Evolutionary conservation across 169 alveolate species (phyloP).

Genomic region (Plasmodium blacklocki): DNA sequence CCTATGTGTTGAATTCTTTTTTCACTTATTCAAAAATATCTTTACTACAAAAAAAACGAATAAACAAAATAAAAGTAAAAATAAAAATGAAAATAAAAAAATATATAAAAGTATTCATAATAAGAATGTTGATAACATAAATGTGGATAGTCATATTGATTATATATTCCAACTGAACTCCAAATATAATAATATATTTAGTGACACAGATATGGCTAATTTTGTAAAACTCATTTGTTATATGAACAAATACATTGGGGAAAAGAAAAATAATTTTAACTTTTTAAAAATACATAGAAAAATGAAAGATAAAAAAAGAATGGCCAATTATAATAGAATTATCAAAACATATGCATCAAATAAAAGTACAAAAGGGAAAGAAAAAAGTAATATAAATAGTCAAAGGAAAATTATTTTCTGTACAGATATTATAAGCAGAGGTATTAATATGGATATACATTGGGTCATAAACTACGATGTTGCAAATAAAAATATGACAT

Average conservation of each 20-base stretch:
- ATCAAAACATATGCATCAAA: neutral
- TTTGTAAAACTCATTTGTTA: slow-evolving; percentile 48
- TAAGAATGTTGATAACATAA: too few species aligned
- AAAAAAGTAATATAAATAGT: slow-evolving; percentile 1
- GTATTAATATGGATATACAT: slow-evolving; percentile 51
- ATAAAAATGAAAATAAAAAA: too few species aligned
- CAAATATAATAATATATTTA: slow-evolving; percentile 13
- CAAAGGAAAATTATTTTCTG: slow-evolving; percentile 40
- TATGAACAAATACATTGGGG: slow-evolving; percentile 55
- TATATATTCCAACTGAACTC: slow-evolving; percentile 6
- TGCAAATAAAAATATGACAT: slow-evolving; percentile 68
- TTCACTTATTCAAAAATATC: slow-evolving; percentile 44
- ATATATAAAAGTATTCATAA: too few species aligned
- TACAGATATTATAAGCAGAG: slow-evolving; percentile 71
- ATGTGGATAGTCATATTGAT: too few species aligned
- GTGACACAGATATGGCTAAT: slow-evolving; percentile 2
- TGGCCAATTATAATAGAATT: slow-evolving; percentile 43
- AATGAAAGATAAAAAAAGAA: slow-evolving; percentile 72
- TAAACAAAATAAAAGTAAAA: neutral
- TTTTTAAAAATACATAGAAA: slow-evolving; percentile 71
- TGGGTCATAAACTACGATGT: slow-evolving; percentile 69
- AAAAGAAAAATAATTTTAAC: slow-evolving; percentile 22
- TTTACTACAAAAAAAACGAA: slow-evolving; percentile 8
- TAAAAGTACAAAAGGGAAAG: neutral
- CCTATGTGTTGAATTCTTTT: slow-evolving; percentile 51